Conservation (phyloP, 345 rosid genomes). For the Aegle marmelos region DNA sequence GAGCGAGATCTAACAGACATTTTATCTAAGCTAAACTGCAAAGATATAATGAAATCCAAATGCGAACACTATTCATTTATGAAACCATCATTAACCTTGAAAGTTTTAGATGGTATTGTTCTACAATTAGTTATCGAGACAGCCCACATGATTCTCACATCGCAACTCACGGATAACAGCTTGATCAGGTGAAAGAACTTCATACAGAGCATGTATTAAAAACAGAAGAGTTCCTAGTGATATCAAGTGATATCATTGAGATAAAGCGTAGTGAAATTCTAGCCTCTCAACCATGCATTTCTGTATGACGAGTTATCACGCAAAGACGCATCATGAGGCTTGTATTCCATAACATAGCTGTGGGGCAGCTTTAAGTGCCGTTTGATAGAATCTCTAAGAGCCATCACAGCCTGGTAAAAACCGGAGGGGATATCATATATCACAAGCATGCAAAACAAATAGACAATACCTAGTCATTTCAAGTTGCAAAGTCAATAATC, state of each 20-base stretch:
- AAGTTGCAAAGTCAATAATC: neutral
- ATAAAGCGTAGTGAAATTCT: slow-evolving; percentile 6
- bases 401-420: slow-evolving; percentile 77
- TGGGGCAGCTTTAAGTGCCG: slow-evolving; percentile 90
- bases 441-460: neutral
- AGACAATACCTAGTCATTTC: neutral
- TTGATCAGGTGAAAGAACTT: neutral
- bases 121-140: neutral
- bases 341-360: slow-evolving; percentile 93
- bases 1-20: neutral
- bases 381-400: slow-evolving; percentile 77
- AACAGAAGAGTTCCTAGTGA: neutral
- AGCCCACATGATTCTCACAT: slow-evolving; percentile 5
- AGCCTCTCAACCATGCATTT: slow-evolving; percentile 97
- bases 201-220: neutral
- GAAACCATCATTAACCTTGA: neutral
- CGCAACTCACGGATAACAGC: neutral
- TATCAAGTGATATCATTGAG: too few relatives aligned
- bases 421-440: neutral
- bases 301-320: slow-evolving; percentile 91
- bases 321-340: slow-evolving; percentile 90
- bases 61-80: neutral
- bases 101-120: neutral
- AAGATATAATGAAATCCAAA: neutral
- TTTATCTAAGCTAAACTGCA: neutral